A percentile compares a stretch with the other conserved stretches of the same genome.
These are phyloP conservation scores for Saccharomycopsis amapae DNA, from an alignment of 805 yeast genomes.

Conservation along the genomic window DNA sequence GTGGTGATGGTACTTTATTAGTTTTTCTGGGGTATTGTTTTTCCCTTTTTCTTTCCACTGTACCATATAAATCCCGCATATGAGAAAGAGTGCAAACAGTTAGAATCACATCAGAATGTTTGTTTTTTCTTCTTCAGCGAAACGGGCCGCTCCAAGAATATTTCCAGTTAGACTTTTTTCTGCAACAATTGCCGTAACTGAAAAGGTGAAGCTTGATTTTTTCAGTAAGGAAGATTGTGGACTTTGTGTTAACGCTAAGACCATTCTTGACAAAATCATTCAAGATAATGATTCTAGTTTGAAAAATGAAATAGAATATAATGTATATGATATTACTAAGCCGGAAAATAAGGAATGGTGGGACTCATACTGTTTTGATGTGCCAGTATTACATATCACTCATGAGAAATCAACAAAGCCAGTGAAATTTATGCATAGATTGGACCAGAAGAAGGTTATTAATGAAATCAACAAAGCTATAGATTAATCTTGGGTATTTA, in stretches of 20 bases:
- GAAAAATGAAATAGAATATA: constrained; percentile 29
- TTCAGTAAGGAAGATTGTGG: constrained; percentile 67
- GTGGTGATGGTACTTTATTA: too few relatives aligned
- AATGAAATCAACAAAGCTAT: too few relatives aligned
- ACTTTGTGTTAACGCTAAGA: constrained; percentile 59
- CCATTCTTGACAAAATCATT: constrained; percentile 40
- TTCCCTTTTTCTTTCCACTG: too few relatives aligned
- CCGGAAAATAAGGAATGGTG: constrained; percentile 58
- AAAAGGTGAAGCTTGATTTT: constrained; percentile 39
- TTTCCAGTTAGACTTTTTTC: neutral
- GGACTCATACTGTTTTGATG: constrained; percentile 68
- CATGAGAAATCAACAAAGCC: constrained; percentile 36
- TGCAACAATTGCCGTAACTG: neutral
- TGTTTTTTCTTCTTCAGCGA: too few relatives aligned
- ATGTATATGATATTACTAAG: constrained; percentile 49
- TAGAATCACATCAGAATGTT: too few relatives aligned
- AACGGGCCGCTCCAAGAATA: too few relatives aligned
- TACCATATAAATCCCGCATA: too few relatives aligned
- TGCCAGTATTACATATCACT: constrained; percentile 70
- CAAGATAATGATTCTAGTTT: constrained; percentile 26
- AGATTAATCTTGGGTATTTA: too few relatives aligned
- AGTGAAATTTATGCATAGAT: constrained; percentile 61
- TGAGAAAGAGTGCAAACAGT: too few relatives aligned
- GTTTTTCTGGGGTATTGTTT: too few relatives aligned
- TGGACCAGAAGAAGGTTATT: constrained; percentile 40